phyloP scores from a whole-genome alignment of 192 early-diverging fungal species.

The Coemansia sp. region DNA sequence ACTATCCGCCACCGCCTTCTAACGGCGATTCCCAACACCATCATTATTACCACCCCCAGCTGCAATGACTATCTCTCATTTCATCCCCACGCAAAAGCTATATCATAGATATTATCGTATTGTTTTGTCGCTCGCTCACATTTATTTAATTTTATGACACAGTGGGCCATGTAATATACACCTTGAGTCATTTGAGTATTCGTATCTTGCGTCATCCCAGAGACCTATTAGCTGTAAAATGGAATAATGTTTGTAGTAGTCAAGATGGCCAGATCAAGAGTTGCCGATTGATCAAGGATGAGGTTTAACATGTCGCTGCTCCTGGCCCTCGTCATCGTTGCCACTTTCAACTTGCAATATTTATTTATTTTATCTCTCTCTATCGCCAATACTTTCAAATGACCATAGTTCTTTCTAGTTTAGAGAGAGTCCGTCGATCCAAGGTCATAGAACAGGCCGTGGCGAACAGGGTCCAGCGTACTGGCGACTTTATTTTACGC shows the following conservation, averaged over 20 bases:
- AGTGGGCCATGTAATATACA: no score
- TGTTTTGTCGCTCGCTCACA: neutral
- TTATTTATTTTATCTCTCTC: neutral
- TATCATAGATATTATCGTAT: neutral
- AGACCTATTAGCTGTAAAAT: no score
- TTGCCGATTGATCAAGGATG: neutral
- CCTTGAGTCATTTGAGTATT: no score
- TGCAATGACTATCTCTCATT: conserved; percentile 1
- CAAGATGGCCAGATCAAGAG: neutral
- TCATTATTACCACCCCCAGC: neutral
- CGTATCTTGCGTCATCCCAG: no score
- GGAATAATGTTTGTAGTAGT: neutral
- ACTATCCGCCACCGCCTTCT: neutral
- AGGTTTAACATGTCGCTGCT: neutral
- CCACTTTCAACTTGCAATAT: neutral
- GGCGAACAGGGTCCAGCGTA: conserved; percentile 16
- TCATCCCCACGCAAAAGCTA: neutral
- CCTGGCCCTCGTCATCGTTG: neutral
- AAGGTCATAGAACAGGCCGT: conserved; percentile 21
- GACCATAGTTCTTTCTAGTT: conserved; percentile 32
- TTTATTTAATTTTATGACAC: neutral
- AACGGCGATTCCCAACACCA: neutral
- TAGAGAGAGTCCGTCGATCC: conserved; percentile 33
- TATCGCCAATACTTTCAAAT: conserved; percentile 9
- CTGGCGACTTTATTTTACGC: conserved; percentile 41